Evolutionary conservation across 2,329 filamentous ascomycete species (phyloP).

Genomic region (Cladosporium cucumerinum): DNA sequence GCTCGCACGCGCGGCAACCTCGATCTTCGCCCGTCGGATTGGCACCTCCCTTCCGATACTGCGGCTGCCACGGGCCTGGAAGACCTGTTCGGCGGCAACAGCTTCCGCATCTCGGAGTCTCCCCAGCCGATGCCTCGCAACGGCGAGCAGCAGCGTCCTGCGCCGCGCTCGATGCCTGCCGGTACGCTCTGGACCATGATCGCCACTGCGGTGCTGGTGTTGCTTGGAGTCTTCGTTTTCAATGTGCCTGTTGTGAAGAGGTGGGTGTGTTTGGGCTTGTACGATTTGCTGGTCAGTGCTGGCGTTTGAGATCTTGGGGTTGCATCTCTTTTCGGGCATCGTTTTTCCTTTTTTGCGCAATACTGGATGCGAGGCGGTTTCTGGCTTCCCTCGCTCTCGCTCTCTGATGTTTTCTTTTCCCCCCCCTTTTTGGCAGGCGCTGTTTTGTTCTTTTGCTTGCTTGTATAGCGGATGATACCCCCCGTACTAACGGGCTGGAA

Average conservation of each 20-base stretch:
- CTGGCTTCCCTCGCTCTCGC: background rate
- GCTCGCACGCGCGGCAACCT: conserved; percentile 23
- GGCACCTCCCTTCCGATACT: conserved; percentile 20
- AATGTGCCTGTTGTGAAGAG: conserved; percentile 4
- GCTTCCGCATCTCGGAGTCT: conserved; percentile 22
- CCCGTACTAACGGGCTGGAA: background rate
- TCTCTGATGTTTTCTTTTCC: background rate
- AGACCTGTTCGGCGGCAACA: conserved; percentile 24
- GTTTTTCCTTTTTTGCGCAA: background rate
- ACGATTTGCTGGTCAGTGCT: conserved; percentile 9
- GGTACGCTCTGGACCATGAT: conserved; percentile 3
- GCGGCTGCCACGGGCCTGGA: conserved; percentile 24
- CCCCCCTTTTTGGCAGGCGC: background rate
- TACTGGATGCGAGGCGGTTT: background rate
- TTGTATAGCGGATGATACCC: conserved; percentile 16
- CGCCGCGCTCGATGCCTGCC: background rate
- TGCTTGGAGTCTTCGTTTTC: background rate
- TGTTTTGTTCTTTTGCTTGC: background rate
- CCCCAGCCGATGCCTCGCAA: conserved; percentile 1
- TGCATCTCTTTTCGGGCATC: background rate
- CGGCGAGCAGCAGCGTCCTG: background rate
- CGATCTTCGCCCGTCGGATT: conserved; percentile 21
- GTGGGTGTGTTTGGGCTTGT: conserved; percentile 13
- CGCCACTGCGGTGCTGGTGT: conserved; percentile 3
- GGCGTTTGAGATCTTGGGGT: background rate